A percentile compares a stretch with the other conserved stretches of the same genome.
These are phyloP conservation scores for Diutina rugosa DNA, from an alignment of 1,139 yeast species.

Conservation along the genomic window DNA sequence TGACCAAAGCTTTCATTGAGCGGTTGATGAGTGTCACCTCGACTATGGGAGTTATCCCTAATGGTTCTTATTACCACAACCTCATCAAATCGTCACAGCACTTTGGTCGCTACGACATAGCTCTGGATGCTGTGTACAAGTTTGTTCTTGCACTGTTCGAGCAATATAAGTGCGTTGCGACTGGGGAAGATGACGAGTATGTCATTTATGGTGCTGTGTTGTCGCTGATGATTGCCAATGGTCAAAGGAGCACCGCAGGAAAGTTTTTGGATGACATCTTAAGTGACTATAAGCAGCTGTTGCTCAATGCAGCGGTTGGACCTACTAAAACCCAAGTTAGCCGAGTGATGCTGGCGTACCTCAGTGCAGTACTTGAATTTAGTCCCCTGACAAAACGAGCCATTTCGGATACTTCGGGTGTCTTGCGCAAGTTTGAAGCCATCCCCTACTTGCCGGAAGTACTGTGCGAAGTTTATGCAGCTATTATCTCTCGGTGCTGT, in stretches of 20 bases:
- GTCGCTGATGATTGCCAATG: slow-evolving; percentile 36
- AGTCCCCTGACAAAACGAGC: neutral
- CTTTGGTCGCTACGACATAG: slow-evolving; percentile 10
- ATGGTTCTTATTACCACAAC: slow-evolving; percentile 5
- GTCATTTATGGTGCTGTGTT: slow-evolving; percentile 37
- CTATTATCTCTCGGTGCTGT: slow-evolving; percentile 16
- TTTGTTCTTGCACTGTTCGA: slow-evolving; percentile 17
- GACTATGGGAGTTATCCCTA: slow-evolving; percentile 1
- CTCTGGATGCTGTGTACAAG: slow-evolving; percentile 12
- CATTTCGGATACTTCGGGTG: neutral
- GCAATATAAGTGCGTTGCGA: slow-evolving; percentile 9
- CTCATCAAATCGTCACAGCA: slow-evolving; percentile 14
- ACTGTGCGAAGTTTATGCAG: slow-evolving; percentile 18
- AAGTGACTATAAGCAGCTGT: slow-evolving; percentile 14
- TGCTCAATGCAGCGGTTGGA: slow-evolving; percentile 4
- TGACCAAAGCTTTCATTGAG: slow-evolving; percentile 12
- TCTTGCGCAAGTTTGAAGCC: slow-evolving; percentile 15
- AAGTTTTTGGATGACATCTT: slow-evolving; percentile 38
- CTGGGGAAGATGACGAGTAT: slow-evolving; percentile 16
- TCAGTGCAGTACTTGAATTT: slow-evolving; percentile 16
- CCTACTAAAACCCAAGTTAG: slow-evolving; percentile 13
- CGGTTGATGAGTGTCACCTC: slow-evolving; percentile 6
- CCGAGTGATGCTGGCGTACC: slow-evolving; percentile 18
- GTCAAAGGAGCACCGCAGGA: slow-evolving; percentile 37
- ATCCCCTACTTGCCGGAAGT: slow-evolving; percentile 27